Conservation (phyloP, 495 filamentous ascomycete genomes). For the Clavariopsis aquatica region DNA sequence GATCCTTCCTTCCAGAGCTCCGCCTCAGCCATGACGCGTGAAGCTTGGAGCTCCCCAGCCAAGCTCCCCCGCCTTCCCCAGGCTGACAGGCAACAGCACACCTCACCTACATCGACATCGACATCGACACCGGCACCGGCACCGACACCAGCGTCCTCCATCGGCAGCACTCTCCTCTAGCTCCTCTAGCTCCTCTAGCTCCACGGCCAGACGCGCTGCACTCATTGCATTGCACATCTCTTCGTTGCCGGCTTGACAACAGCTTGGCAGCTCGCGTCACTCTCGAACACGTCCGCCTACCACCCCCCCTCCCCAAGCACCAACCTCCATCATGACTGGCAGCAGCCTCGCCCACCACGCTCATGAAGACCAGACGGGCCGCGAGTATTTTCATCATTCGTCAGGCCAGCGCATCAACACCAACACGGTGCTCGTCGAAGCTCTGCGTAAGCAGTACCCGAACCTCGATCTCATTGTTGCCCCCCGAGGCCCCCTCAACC, state of each 20-base stretch:
- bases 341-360: slow-evolving; percentile 22
- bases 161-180: no score
- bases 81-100: no score
- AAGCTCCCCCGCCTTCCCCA: neutral
- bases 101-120: no score
- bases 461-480: slow-evolving; percentile 52
- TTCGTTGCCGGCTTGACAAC: neutral
- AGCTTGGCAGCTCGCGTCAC: neutral
- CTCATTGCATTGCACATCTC: neutral
- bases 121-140: no score
- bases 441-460: slow-evolving; percentile 55
- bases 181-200: no score
- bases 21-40: slow-evolving; percentile 1
- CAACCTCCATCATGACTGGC: slow-evolving; percentile 33
- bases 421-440: slow-evolving; percentile 53
- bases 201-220: no score
- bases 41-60: neutral
- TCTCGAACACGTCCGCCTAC: neutral
- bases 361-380: slow-evolving; percentile 34
- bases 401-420: slow-evolving; percentile 53
- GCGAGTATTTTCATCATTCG: slow-evolving; percentile 50
- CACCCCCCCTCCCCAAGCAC: neutral
- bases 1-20: slow-evolving; percentile 13
- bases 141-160: no score
- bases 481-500: slow-evolving; percentile 42